Conservation (phyloP, 306 rosid species). For the Hippophae rhamnoides region DNA sequence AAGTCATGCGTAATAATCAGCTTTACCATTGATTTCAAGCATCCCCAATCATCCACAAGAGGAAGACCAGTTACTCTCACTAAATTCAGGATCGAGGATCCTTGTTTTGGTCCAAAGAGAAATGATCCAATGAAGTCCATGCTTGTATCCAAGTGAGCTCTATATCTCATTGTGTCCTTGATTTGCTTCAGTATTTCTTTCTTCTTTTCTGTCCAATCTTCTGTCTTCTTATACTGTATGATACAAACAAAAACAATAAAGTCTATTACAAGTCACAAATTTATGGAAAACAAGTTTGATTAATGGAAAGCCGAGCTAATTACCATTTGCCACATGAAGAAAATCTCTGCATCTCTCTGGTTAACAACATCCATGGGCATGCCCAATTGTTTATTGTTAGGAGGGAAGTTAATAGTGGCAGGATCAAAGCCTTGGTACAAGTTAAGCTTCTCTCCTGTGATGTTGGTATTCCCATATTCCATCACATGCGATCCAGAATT, state of each 20-base stretch:
- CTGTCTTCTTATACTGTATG: constrained; percentile 47
- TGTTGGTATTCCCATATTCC: constrained; percentile 63
- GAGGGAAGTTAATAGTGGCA: constrained; percentile 53
- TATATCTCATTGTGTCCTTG: constrained; percentile 43
- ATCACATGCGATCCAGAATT: constrained; percentile 74
- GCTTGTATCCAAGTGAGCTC: constrained; percentile 65
- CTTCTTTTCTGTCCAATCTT: constrained; percentile 30
- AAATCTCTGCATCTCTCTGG: constrained; percentile 89
- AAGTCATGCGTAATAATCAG: no score
- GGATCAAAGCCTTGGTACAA: constrained; percentile 82
- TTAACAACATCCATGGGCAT: constrained; percentile 48
- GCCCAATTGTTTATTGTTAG: constrained; percentile 24
- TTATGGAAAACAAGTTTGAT: no score
- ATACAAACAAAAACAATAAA: neutral
- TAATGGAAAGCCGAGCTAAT: no score
- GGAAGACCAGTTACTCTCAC: constrained; percentile 51
- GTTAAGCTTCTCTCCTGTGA: constrained; percentile 57
- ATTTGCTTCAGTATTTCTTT: constrained; percentile 40
- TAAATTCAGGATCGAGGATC: constrained; percentile 28
- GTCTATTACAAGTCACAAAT: neutral
- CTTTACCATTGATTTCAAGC: constrained; percentile 67
- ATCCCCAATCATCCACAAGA: constrained; percentile 76
- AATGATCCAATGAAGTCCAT: constrained; percentile 50
- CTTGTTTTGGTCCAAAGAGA: constrained; percentile 50
- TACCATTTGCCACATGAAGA: constrained; percentile 80